Percentiles rank a stretch among this genome's conserved stretches.
phyloP scores from a whole-genome alignment of 306 rosid species.

The Begonia loranthoides region DNA sequence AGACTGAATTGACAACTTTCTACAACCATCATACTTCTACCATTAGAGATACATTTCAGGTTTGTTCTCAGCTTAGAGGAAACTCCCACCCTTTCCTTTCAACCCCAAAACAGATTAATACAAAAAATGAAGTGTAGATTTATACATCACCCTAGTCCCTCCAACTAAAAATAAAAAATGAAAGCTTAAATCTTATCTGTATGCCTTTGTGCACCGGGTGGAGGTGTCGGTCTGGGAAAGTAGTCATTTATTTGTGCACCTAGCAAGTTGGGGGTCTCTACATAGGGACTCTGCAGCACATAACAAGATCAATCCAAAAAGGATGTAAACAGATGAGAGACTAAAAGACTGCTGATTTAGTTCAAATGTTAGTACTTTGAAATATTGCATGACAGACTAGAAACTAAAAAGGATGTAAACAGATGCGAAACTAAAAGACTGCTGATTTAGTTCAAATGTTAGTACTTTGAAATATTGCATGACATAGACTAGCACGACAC shows the following conservation, averaged over 20 bases:
- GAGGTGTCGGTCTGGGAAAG: slow-evolving; percentile 81
- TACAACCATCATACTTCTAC: too few species aligned
- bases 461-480: background rate
- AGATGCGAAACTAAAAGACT: too few species aligned
- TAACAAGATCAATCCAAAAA: slow-evolving; percentile 11
- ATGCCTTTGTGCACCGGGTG: slow-evolving; percentile 89
- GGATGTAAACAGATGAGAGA: background rate
- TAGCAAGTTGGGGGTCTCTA: slow-evolving; percentile 59
- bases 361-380: background rate
- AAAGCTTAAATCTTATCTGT: slow-evolving; percentile 1
- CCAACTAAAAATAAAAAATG: too few species aligned
- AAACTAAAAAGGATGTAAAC: too few species aligned
- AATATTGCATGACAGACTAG: background rate
- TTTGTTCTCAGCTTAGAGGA: too few species aligned
- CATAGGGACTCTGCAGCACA: slow-evolving; percentile 74
- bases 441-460: background rate
- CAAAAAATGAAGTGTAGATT: too few species aligned
- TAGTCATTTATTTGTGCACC: slow-evolving; percentile 31
- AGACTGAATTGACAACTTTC: too few species aligned
- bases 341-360: background rate
- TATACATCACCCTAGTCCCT: too few species aligned
- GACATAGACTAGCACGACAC: background rate
- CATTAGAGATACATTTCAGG: too few species aligned
- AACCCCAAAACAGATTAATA: too few species aligned
- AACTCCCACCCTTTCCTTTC: too few species aligned